Base-by-base conservation (phyloP, 2,329 filamentous ascomycete genomes). In the Drechslerella coelobrocha region DNA sequence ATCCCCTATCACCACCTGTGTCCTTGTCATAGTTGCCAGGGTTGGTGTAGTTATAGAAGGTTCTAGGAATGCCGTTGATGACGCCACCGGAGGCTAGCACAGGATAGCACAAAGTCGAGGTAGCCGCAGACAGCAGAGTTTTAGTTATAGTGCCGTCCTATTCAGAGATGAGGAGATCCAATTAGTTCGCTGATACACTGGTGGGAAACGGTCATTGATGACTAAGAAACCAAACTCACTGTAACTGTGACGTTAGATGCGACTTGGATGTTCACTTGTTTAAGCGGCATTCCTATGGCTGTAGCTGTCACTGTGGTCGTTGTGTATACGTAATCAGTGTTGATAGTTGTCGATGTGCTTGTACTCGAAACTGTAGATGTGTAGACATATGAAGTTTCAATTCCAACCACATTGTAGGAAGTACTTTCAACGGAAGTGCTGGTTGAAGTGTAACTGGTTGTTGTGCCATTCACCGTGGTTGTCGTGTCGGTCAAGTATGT, bases 401-500 rank as follows among this genome's bases (percentile, higher is more conserved):
- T 62, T 3, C 57, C 65, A 1, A 43, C n/a, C 8, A 47, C 21
- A 14, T 37, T 21, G 21, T n/a, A 61, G 0, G 65, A 69, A 7
- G 65, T 69, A 8, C 53, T 62, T 19, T 45, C 9, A n/a, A 19
- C 34, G 7, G 37, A 24, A 1, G 50, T 62, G 6, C 1, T 47
- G 9, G 48, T 62, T 4, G 59, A 8, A 2, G 52, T 62, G 26
- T 45, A 43, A 6, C 23, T 57, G 5, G 37, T 53, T 2, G 10
- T 12, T 0, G 48, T 54, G 1, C n/a, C 26, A 19, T 48, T 34
- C 27, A 62, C 17, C 0, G 29, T 26, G 14, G 23, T 62, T 4
- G 65, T 69, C 17, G 8, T 43, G 12, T 54, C 65, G 5, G 34
- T 50, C 14, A 57, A 19, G 19, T 29, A 62, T 0, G 65, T 62